phyloP scores from a whole-genome alignment of 23 red algal species.

The Chondrus crispus region DNA sequence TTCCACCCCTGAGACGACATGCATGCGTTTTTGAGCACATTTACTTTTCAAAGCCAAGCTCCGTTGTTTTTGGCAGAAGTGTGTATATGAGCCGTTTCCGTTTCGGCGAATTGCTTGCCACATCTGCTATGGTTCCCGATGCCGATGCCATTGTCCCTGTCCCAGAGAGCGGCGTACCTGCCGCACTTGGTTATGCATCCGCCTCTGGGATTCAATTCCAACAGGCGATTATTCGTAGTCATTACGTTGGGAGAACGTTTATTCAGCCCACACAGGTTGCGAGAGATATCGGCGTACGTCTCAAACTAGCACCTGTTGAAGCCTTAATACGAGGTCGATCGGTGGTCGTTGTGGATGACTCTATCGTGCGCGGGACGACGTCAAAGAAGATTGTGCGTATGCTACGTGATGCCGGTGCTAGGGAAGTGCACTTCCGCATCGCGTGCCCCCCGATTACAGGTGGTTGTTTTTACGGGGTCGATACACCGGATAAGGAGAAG shows the following conservation, averaged over 20 bases:
- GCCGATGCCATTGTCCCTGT: constrained; percentile 82
- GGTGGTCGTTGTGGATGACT: constrained; percentile 93
- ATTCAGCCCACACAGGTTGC: constrained; percentile 92
- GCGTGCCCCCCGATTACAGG: constrained; percentile 96
- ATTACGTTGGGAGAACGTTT: constrained; percentile 97
- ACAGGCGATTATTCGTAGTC: constrained; percentile 88
- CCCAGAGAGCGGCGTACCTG: constrained; percentile 86
- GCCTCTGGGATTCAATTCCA: constrained; percentile 89
- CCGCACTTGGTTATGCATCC: constrained; percentile 83
- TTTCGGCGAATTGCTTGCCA: constrained; percentile 89
- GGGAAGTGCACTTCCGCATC: constrained; percentile 92
- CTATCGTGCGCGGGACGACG: constrained; percentile 94
- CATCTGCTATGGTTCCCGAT: constrained; percentile 14
- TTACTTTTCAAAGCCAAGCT: constrained; percentile 89
- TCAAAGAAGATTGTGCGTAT: constrained; percentile 91
- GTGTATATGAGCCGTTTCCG: constrained; percentile 94
- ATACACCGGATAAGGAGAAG: constrained; percentile 89
- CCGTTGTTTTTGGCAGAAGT: constrained; percentile 87
- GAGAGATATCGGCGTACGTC: constrained; percentile 85
- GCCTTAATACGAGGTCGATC: constrained; percentile 74
- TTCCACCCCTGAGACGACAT: constrained; percentile 69
- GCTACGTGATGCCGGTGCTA: constrained; percentile 88
- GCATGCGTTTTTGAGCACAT: constrained; percentile 99
- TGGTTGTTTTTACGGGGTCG: constrained; percentile 94
- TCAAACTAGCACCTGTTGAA: constrained; percentile 91